These are phyloP conservation scores for Pseudomassariella vexata DNA, from an alignment of 2,329 filamentous ascomycete species.

Conservation along the genomic window DNA sequence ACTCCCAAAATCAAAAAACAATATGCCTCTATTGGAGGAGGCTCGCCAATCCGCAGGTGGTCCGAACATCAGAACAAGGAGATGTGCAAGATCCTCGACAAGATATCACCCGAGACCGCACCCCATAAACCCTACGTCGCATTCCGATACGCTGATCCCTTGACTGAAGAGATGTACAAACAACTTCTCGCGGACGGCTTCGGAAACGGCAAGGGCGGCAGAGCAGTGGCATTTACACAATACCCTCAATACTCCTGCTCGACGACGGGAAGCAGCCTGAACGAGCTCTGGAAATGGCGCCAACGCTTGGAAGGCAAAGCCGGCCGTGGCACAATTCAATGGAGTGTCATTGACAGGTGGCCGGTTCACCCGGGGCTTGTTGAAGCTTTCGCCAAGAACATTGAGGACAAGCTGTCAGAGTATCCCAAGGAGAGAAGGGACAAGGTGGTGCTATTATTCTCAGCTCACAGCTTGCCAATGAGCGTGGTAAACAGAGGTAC, in stretches of 20 bases:
- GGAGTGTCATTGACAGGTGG: constrained; percentile 98
- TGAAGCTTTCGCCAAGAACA: constrained; percentile 87
- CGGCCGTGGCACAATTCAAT: constrained; percentile 68
- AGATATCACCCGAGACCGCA: constrained; percentile 84
- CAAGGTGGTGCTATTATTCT: constrained; percentile 83
- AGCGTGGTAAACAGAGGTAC: constrained; percentile 86
- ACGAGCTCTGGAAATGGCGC: constrained; percentile 97
- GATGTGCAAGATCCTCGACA: constrained; percentile 96
- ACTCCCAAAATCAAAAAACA: constrained; percentile 97
- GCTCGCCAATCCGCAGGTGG: constrained; percentile 98
- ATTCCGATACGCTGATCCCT: constrained; percentile 87
- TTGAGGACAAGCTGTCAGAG: constrained; percentile 75
- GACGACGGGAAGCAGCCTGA: constrained; percentile 91
- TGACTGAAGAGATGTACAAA: constrained; percentile 92
- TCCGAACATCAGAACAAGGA: constrained; percentile 88
- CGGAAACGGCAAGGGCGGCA: constrained; percentile 79
- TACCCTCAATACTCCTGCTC: constrained; percentile 99
- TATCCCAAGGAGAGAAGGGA: constrained; percentile 79
- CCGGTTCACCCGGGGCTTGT: constrained; percentile 85
- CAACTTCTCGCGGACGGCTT: constrained; percentile 83
- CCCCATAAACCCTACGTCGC: constrained; percentile 97
- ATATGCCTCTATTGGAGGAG: constrained; percentile 90
- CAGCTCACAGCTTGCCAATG: constrained; percentile 95
- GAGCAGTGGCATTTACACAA: constrained; percentile 95
- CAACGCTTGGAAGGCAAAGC: constrained; percentile 78